Evolutionary conservation across 306 rosid species (phyloP).

Genomic region (Cicer bijugum): DNA sequence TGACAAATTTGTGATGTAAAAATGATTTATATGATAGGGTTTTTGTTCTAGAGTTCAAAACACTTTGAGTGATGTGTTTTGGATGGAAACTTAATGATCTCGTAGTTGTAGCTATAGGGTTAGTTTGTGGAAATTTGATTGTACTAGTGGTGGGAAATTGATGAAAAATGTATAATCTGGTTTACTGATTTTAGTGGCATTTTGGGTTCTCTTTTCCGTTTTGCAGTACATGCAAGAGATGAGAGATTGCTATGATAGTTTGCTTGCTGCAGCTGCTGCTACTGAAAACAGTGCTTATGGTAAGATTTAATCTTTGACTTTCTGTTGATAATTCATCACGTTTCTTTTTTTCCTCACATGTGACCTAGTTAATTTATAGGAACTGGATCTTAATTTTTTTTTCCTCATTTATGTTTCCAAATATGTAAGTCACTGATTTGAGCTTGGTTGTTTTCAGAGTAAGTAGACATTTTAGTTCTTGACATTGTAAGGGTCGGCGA

Average conservation of each 20-base stretch:
- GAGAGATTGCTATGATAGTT: slow-evolving; percentile 82
- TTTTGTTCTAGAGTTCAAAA: slow-evolving; percentile 7
- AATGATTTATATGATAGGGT: slow-evolving; percentile 5
- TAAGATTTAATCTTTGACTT: slow-evolving; percentile 39
- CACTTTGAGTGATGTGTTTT: slow-evolving; percentile 7
- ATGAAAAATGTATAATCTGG: background rate
- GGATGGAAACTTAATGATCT: slow-evolving; percentile 1
- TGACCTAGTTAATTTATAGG: slow-evolving; percentile 1
- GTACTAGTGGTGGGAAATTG: background rate
- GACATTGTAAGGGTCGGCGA: too few relatives aligned
- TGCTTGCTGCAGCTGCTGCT: slow-evolving; percentile 91
- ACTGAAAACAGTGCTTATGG: slow-evolving; percentile 85
- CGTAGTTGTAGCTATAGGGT: background rate
- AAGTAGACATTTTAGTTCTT: too few relatives aligned
- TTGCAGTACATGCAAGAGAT: slow-evolving; percentile 83
- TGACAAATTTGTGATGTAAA: background rate
- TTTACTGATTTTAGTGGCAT: slow-evolving; percentile 16
- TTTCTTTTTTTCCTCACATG: slow-evolving; percentile 8
- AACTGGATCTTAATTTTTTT: slow-evolving; percentile 10
- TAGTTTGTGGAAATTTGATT: slow-evolving; percentile 18
- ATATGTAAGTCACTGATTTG: background rate
- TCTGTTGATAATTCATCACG: slow-evolving; percentile 13
- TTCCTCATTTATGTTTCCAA: background rate
- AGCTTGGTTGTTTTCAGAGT: background rate
- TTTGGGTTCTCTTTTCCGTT: slow-evolving; percentile 22